These are phyloP conservation scores for Nicotiana attenuata DNA, from an alignment of 257 asterid genomes.

Conservation along the genomic window DNA sequence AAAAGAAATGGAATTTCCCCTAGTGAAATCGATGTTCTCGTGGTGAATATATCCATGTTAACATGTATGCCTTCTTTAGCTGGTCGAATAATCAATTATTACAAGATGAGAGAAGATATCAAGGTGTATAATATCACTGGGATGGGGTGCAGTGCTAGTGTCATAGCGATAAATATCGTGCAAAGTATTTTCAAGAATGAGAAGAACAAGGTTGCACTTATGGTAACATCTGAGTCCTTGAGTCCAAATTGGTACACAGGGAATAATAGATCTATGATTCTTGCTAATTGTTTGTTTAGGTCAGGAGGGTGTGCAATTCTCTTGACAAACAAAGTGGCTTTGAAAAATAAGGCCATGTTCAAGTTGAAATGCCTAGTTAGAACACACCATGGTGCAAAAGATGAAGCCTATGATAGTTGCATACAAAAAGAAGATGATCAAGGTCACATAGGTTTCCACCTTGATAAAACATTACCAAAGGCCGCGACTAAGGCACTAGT, in stretches of 20 bases:
- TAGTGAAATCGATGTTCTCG: slow-evolving; percentile 60
- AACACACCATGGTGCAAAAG: slow-evolving; percentile 68
- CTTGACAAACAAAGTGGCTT: slow-evolving; percentile 45
- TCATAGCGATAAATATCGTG: slow-evolving; percentile 48
- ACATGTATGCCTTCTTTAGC: slow-evolving; percentile 55
- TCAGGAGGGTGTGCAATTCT: slow-evolving; percentile 70
- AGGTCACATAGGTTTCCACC: slow-evolving; percentile 59
- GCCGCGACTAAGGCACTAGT: slow-evolving; percentile 79
- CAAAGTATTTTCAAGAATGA: slow-evolving; percentile 39
- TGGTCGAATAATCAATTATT: slow-evolving; percentile 47
- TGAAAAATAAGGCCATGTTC: slow-evolving; percentile 42
- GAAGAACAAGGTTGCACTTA: slow-evolving; percentile 41
- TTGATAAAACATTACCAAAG: slow-evolving; percentile 65
- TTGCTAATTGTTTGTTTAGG: slow-evolving; percentile 73
- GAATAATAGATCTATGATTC: slow-evolving; percentile 77
- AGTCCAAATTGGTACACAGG: slow-evolving; percentile 79
- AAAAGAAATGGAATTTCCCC: slow-evolving; percentile 40
- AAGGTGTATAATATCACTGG: slow-evolving; percentile 78
- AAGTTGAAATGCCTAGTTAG: slow-evolving; percentile 56
- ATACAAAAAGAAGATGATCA: slow-evolving; percentile 57
- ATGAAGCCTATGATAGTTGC: slow-evolving; percentile 68
- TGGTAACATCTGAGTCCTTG: slow-evolving; percentile 71
- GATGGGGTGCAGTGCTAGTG: slow-evolving; percentile 94
- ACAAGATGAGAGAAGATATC: slow-evolving; percentile 53
- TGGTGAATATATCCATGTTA: slow-evolving; percentile 76